These are phyloP conservation scores for Pythium vanterpoolii DNA, from an alignment of 352 stramenopile species.

Conservation along the genomic window DNA sequence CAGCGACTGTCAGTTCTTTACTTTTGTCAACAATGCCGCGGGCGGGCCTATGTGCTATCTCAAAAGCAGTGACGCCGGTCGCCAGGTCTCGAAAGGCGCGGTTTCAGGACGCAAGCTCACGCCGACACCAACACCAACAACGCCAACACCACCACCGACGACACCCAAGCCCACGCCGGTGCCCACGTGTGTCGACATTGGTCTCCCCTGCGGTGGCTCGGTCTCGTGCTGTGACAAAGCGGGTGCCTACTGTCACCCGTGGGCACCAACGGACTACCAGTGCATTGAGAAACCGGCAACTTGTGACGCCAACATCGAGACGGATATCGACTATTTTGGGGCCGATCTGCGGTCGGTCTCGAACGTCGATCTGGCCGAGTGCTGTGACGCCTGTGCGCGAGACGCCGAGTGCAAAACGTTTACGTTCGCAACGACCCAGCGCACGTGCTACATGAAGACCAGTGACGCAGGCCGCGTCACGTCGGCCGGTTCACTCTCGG, in stretches of 20 bases:
- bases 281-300: slow-evolving; percentile 5
- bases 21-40: slow-evolving; percentile 19
- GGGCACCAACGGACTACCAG: slow-evolving; percentile 6
- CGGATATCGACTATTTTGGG: slow-evolving; percentile 22
- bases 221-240: slow-evolving; percentile 14
- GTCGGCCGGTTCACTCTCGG: background rate
- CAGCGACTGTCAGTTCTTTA: slow-evolving; percentile 29
- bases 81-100: slow-evolving; percentile 22
- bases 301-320: slow-evolving; percentile 16
- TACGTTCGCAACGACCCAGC: slow-evolving; percentile 2
- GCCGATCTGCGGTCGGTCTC: slow-evolving; percentile 5
- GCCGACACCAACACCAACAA: background rate
- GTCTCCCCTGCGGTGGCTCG: slow-evolving; percentile 1
- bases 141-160: background rate
- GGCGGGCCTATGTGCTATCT: slow-evolving; percentile 38
- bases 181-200: background rate
- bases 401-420: slow-evolving; percentile 13
- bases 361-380: slow-evolving; percentile 13
- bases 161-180: background rate
- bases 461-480: slow-evolving; percentile 2
- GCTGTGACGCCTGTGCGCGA: slow-evolving; percentile 7
- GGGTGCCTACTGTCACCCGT: slow-evolving; percentile 16
- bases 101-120: slow-evolving; percentile 26
- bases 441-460: slow-evolving; percentile 15
- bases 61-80: slow-evolving; percentile 30